Percentiles rank a stretch among this genome's conserved stretches.
These are phyloP conservation scores for Fomes fomentarius DNA, from an alignment of 1,284 basidiomycete genomes.

Conservation along the genomic window DNA sequence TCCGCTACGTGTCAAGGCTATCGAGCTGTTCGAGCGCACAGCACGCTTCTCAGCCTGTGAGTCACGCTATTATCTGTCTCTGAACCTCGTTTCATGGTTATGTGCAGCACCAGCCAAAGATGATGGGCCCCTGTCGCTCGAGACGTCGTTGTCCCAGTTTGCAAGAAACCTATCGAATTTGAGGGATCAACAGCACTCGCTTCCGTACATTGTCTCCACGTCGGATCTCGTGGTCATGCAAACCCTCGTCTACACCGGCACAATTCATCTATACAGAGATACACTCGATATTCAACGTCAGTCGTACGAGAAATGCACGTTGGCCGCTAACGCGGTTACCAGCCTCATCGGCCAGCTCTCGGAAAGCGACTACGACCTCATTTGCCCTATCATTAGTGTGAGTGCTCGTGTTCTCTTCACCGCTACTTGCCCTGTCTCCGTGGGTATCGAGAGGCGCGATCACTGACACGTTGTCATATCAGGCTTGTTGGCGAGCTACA, in stretches of 20 bases:
- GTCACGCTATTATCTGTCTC: constrained; percentile 15
- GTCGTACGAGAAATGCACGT: constrained; percentile 41
- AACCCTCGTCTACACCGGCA: constrained; percentile 51
- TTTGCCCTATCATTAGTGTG: constrained; percentile 56
- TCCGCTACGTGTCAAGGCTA: constrained; percentile 49
- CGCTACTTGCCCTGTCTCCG: neutral
- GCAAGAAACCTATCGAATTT: constrained; percentile 44
- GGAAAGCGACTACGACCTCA: constrained; percentile 51
- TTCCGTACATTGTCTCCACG: constrained; percentile 33
- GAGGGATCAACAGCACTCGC: constrained; percentile 31
- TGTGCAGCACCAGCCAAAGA: constrained; percentile 28
- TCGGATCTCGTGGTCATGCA: constrained; percentile 53
- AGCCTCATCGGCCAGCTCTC: constrained; percentile 48
- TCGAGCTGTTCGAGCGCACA: constrained; percentile 53
- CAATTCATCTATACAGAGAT: constrained; percentile 51
- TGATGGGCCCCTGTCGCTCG: constrained; percentile 40
- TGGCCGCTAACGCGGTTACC: constrained; percentile 48
- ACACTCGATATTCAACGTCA: constrained; percentile 36
- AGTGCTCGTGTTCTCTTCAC: constrained; percentile 1
- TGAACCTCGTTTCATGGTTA: neutral
- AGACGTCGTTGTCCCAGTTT: constrained; percentile 48
- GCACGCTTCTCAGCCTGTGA: constrained; percentile 47
- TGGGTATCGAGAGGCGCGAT: neutral
- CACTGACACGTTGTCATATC: constrained; percentile 11
- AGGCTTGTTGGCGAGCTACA: constrained; percentile 46